Percentiles rank a stretch among this genome's conserved stretches.
Conservation (phyloP, 2,329 filamentous ascomycete genomes). For the Knoxdaviesia capensis region DNA sequence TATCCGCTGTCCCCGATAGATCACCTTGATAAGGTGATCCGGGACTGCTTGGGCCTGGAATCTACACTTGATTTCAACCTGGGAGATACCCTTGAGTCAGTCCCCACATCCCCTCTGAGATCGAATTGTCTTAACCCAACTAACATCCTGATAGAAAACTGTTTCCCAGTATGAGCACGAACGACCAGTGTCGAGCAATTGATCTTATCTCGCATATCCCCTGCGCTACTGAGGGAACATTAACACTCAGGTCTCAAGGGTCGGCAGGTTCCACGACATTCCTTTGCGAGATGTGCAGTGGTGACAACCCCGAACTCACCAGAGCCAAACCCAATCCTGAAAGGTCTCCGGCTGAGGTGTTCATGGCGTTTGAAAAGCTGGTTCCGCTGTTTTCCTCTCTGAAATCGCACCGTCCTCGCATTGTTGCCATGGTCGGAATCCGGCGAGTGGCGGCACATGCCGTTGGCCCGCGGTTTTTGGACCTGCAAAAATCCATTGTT, state of each 20-base stretch:
- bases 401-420: conserved; percentile 37
- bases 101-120: too few species aligned
- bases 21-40: too few species aligned
- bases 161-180: conserved; percentile 19
- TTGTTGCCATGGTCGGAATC: conserved; percentile 53
- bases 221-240: conserved; percentile 30
- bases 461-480: conserved; percentile 33
- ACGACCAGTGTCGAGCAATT: conserved; percentile 29
- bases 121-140: too few species aligned
- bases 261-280: too few species aligned
- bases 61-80: too few species aligned
- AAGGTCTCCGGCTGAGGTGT: conserved; percentile 10
- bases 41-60: too few species aligned
- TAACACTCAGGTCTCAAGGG: conserved; percentile 9
- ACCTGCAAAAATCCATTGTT: conserved; percentile 44
- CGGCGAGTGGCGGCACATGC: conserved; percentile 51
- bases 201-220: conserved; percentile 33
- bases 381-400: conserved; percentile 23
- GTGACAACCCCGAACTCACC: too few species aligned
- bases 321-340: too few species aligned
- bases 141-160: too few species aligned
- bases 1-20: too few species aligned
- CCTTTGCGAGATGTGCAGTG: too few species aligned
- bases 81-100: too few species aligned
- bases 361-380: conserved; percentile 24